These are phyloP conservation scores for Aspergillus calidoustus DNA, from an alignment of 2,329 filamentous ascomycete genomes.

Conservation along the genomic window DNA sequence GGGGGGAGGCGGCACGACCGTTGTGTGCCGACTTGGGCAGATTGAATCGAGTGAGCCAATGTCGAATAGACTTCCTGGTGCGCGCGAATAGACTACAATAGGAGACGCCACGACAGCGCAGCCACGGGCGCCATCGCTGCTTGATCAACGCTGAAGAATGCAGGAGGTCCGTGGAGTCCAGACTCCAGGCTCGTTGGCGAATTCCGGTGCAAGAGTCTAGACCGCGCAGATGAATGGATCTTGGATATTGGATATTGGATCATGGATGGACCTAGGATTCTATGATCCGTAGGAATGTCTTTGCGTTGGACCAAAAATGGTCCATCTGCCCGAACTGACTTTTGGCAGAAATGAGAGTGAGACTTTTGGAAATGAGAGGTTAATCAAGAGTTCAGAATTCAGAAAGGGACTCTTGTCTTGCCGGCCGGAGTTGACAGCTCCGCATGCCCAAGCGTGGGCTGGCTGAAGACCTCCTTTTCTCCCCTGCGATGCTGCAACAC, in stretches of 20 bases:
- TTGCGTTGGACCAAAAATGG: too few species aligned
- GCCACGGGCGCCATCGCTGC: slow-evolving; percentile 4
- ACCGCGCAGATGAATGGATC: background rate
- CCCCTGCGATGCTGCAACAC: background rate
- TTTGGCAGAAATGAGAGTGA: background rate
- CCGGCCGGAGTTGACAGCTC: background rate
- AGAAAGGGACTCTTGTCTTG: background rate
- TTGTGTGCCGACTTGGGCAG: background rate
- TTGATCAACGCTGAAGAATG: background rate
- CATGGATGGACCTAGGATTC: background rate
- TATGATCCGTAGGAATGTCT: too few species aligned
- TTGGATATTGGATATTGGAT: too few species aligned
- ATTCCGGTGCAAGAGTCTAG: background rate
- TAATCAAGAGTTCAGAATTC: too few species aligned
- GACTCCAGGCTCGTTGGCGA: background rate
- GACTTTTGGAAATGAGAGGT: background rate
- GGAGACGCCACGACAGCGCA: slow-evolving; percentile 2
- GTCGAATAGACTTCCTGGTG: slow-evolving; percentile 4
- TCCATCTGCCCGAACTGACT: background rate
- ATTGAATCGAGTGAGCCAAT: background rate
- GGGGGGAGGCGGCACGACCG: background rate
- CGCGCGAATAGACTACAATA: slow-evolving; percentile 2
- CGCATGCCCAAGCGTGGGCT: background rate
- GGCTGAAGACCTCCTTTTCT: background rate
- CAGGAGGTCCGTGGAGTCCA: background rate